Evolutionary conservation across 176 grass and related monocot genomes (phyloP).

Genomic region (Paspalum vaginatum): DNA sequence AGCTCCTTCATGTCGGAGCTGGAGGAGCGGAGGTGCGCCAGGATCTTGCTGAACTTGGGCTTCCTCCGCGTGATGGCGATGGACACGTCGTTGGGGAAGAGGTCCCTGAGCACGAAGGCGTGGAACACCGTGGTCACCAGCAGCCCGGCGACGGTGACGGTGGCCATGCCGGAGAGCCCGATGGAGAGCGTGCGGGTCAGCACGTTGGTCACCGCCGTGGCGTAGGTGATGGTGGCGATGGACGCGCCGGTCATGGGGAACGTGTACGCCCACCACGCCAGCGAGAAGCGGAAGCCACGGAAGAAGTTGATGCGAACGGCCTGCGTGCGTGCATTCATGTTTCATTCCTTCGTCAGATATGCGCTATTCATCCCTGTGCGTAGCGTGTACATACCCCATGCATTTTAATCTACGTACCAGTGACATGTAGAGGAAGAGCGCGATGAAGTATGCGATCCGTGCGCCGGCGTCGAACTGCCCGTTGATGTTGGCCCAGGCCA

Average conservation of each 20-base stretch:
- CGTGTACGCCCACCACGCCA: slow-evolving; percentile 99
- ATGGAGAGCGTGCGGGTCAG: slow-evolving; percentile 62
- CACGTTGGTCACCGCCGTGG: slow-evolving; percentile 68
- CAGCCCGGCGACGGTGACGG: slow-evolving; percentile 74
- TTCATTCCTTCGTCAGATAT: too few species aligned
- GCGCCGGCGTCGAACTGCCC: slow-evolving; percentile 73
- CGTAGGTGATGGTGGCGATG: slow-evolving; percentile 80
- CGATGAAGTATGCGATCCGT: slow-evolving; percentile 84
- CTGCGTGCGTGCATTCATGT: slow-evolving; percentile 16
- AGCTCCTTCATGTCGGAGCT: slow-evolving; percentile 73
- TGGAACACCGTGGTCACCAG: slow-evolving; percentile 79
- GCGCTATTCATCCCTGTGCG: too few species aligned
- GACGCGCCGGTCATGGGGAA: slow-evolving; percentile 89
- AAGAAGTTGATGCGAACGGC: slow-evolving; percentile 95
- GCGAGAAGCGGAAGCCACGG: slow-evolving; percentile 89
- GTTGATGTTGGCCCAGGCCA: slow-evolving; percentile 89
- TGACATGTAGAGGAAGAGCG: slow-evolving; percentile 88
- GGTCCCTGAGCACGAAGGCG: slow-evolving; percentile 76
- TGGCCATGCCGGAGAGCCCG: slow-evolving; percentile 74
- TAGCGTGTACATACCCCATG: too few species aligned
- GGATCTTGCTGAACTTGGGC: slow-evolving; percentile 82
- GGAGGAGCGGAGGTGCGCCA: slow-evolving; percentile 68
- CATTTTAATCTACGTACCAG: too few species aligned
- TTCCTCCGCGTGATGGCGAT: slow-evolving; percentile 81
- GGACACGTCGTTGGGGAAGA: slow-evolving; percentile 97